A percentile compares a stretch with the other conserved stretches of the same genome.
These are phyloP conservation scores for Mediolabrus comicus DNA, from an alignment of 108 stramenopile genomes.

Conservation along the genomic window DNA sequence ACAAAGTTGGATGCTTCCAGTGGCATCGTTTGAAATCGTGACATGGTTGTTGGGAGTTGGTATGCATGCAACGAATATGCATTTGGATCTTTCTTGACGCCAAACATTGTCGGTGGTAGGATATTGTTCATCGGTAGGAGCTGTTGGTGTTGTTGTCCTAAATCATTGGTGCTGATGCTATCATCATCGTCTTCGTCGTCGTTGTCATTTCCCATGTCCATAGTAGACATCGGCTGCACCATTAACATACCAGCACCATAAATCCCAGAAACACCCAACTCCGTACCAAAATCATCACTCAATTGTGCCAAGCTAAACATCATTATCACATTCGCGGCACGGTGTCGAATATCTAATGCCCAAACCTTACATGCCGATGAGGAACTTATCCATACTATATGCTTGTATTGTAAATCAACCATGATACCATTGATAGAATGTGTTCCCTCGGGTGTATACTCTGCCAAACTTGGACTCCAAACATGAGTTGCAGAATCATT, in stretches of 20 bases:
- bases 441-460: conserved; percentile 62
- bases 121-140: background rate
- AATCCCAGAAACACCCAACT: conserved; percentile 21
- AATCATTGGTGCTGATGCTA: background rate
- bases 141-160: background rate
- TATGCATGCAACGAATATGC: conserved; percentile 51
- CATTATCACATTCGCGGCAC: conserved; percentile 38
- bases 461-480: conserved; percentile 82
- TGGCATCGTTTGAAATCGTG: conserved; percentile 57
- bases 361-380: conserved; percentile 69
- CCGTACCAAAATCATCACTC: conserved; percentile 35
- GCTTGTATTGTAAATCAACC: conserved; percentile 42
- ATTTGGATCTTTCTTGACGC: conserved; percentile 46
- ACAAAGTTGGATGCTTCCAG: conserved; percentile 56
- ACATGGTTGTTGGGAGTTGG: conserved; percentile 49
- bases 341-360: conserved; percentile 76
- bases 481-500: conserved; percentile 54
- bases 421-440: conserved; percentile 66
- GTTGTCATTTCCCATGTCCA: too few species aligned
- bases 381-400: conserved; percentile 61
- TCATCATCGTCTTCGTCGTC: background rate
- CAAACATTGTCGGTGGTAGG: conserved; percentile 39
- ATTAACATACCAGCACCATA: conserved; percentile 34
- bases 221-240: conserved; percentile 9
- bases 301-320: conserved; percentile 58